Evolutionary conservation across 2,329 filamentous ascomycete genomes (phyloP).

Genomic region (Diatrype stigma): DNA sequence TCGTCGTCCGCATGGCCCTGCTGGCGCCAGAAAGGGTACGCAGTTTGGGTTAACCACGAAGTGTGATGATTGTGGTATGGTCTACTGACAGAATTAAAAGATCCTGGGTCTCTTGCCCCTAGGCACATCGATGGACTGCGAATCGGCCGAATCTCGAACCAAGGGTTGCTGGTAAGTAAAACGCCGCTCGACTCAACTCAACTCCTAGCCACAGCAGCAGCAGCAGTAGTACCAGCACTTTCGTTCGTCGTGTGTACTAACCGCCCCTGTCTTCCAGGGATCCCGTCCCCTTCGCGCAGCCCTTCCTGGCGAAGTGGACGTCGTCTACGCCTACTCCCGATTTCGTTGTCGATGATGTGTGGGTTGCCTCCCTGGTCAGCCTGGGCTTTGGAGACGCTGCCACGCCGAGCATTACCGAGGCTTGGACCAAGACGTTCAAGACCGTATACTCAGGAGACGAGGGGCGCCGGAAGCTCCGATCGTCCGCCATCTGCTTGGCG

Average conservation of each 20-base stretch:
- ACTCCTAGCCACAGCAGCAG: no score
- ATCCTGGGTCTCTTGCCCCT: conserved; percentile 45
- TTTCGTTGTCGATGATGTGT: conserved; percentile 44
- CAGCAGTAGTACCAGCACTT: no score
- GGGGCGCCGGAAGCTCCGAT: conserved; percentile 43
- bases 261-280: conserved; percentile 31
- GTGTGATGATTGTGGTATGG: background rate
- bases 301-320: conserved; percentile 41
- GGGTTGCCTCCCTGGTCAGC: conserved; percentile 39
- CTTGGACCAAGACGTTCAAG: conserved; percentile 44
- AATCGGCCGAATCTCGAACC: conserved; percentile 40
- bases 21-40: conserved; percentile 43
- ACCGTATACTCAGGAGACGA: conserved; percentile 45
- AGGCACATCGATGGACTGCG: conserved; percentile 50
- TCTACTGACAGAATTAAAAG: conserved; percentile 21
- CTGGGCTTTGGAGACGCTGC: conserved; percentile 43
- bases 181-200: background rate
- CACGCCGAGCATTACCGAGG: conserved; percentile 31
- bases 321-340: conserved; percentile 36
- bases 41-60: conserved; percentile 2
- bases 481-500: conserved; percentile 40
- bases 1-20: conserved; percentile 46
- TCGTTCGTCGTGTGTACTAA: no score
- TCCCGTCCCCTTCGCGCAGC: conserved; percentile 34
- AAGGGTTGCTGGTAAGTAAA: conserved; percentile 40